phyloP scores from a whole-genome alignment of 495 filamentous ascomycete genomes.

The Penicillium parvum region DNA sequence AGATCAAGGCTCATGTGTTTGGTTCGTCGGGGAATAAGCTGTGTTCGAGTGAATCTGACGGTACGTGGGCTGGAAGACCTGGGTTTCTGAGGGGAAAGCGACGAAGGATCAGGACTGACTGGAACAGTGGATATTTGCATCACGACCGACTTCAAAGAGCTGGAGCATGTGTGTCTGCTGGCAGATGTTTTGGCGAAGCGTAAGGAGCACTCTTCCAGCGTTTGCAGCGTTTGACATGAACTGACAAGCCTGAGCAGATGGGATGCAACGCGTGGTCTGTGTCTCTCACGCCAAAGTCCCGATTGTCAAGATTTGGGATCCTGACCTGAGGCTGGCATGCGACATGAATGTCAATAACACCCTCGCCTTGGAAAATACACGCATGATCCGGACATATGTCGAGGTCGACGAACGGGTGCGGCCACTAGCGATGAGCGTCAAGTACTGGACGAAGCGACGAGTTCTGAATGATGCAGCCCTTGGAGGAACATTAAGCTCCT shows the following conservation, averaged over 20 bases:
- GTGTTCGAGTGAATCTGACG: slow-evolving; percentile 94
- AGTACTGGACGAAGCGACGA: slow-evolving; percentile 91
- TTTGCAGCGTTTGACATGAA: not conserved
- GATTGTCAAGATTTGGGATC: slow-evolving; percentile 99
- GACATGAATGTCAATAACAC: slow-evolving; percentile 99
- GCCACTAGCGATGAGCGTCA: slow-evolving; percentile 90
- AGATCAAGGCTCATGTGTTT: slow-evolving; percentile 90
- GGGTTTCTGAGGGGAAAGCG: not conserved
- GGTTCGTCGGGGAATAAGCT: slow-evolving; percentile 94
- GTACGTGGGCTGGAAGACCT: slow-evolving; percentile 53
- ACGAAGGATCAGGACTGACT: slow-evolving; percentile 16
- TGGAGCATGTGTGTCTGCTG: slow-evolving; percentile 84
- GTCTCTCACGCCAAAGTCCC: slow-evolving; percentile 92
- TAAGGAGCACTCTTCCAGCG: slow-evolving; percentile 42
- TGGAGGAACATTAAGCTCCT: slow-evolving; percentile 93
- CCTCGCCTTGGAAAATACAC: slow-evolving; percentile 87
- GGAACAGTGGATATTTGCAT: slow-evolving; percentile 91
- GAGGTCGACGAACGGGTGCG: slow-evolving; percentile 88
- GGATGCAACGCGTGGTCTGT: slow-evolving; percentile 94
- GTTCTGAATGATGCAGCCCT: slow-evolving; percentile 92
- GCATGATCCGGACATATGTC: slow-evolving; percentile 97
- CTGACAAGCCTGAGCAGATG: slow-evolving; percentile 52
- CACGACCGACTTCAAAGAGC: slow-evolving; percentile 76
- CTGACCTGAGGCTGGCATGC: slow-evolving; percentile 82
- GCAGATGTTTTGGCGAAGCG: slow-evolving; percentile 78